Conservation (phyloP, 306 rosid species). For the Canavalia gladiata region DNA sequence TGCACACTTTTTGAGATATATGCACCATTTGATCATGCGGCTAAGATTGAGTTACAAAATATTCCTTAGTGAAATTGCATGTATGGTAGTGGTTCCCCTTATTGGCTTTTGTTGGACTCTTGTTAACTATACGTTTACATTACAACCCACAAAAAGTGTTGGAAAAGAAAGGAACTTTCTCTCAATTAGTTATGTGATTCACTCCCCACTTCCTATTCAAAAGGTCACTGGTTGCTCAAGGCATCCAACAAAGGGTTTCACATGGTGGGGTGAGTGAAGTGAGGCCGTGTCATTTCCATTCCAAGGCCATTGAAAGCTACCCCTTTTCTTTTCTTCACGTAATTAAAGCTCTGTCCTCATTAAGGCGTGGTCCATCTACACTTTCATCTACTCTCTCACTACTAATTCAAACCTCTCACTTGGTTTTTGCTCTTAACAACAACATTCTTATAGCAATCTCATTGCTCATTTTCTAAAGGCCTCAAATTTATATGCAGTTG, state of each 20-base stretch:
- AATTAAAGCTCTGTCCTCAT: constrained; percentile 54
- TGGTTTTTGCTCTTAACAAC: constrained; percentile 35
- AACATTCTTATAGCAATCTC: not conserved
- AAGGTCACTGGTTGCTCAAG: constrained; percentile 62
- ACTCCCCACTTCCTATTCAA: constrained; percentile 49
- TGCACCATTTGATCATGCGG: constrained; percentile 26
- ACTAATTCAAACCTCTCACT: constrained; percentile 37
- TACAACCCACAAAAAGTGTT: constrained; percentile 48
- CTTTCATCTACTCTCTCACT: constrained; percentile 5
- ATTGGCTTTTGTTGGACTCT: constrained; percentile 50
- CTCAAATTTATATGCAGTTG: constrained; percentile 34
- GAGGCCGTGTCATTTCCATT: constrained; percentile 55
- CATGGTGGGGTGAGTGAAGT: constrained; percentile 70
- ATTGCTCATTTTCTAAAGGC: constrained; percentile 22
- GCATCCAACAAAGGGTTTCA: constrained; percentile 66
- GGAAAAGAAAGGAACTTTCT: constrained; percentile 55
- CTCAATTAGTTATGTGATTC: constrained; percentile 46
- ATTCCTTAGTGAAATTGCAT: constrained; percentile 22
- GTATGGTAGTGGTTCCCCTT: constrained; percentile 13
- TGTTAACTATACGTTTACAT: not conserved
- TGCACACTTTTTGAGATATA: not conserved
- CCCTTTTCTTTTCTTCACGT: constrained; percentile 47
- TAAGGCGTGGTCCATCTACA: constrained; percentile 47
- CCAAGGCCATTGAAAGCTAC: constrained; percentile 55
- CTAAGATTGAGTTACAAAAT: constrained; percentile 18